A percentile compares a stretch with the other conserved stretches of the same genome.
Evolutionary conservation across 2,329 filamentous ascomycete genomes (phyloP).

Genomic region (Fusarium sp.): DNA sequence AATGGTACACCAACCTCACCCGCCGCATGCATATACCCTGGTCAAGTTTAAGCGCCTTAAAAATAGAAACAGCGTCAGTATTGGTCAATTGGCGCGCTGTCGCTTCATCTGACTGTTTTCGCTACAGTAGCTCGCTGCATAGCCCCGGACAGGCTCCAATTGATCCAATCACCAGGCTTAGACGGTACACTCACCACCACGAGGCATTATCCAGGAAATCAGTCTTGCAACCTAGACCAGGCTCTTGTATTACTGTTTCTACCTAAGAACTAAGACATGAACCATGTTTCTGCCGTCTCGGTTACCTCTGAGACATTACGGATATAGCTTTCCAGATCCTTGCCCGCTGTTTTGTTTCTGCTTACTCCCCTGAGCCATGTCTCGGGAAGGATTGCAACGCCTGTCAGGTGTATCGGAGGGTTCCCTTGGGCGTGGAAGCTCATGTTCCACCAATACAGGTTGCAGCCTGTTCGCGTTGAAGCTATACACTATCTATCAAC

Average conservation of each 20-base stretch:
- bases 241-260: not conserved
- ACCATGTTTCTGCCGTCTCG: conserved; percentile 27
- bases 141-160: conserved; percentile 26
- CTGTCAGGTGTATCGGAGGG: conserved; percentile 2
- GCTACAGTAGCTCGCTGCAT: conserved; percentile 30
- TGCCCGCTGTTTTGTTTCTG: conserved; percentile 16
- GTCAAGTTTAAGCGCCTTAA: conserved; percentile 42
- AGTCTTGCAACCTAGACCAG: conserved; percentile 34
- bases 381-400: conserved; percentile 32
- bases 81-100: conserved; percentile 40
- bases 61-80: conserved; percentile 32
- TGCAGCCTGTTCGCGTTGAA: conserved; percentile 8
- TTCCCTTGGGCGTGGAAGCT: not conserved
- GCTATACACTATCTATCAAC: conserved; percentile 7
- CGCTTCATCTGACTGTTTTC: conserved; percentile 34
- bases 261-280: conserved; percentile 8
- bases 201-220: conserved; percentile 34
- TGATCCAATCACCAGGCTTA: conserved; percentile 23
- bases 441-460: conserved; percentile 23
- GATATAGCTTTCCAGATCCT: conserved; percentile 19
- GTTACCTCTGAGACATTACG: conserved; percentile 29
- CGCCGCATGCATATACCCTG: conserved; percentile 12
- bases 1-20: conserved; percentile 18
- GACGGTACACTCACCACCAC: conserved; percentile 20
- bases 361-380: conserved; percentile 18